Base-by-base conservation (phyloP, 345 rosid genomes). In the Ceriops tagal region DNA sequence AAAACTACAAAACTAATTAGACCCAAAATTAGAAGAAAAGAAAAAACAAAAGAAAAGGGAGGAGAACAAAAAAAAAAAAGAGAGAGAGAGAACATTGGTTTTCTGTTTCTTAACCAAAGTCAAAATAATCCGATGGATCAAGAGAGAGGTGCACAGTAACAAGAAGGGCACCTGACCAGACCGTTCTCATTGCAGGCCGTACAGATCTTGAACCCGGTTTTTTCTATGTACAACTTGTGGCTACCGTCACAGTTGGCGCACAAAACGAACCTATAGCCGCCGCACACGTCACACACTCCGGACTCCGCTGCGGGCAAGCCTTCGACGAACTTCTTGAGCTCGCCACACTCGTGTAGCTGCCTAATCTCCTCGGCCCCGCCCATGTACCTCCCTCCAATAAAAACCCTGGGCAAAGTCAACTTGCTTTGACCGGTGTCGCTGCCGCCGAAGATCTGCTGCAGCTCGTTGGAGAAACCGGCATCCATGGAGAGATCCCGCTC, bases 321-420 rank as follows among this genome's bases (percentile, higher is more conserved):
- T 65, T 87, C 87, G 19, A 91, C 77, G 4, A 88, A 55, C 77
- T 87, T 89, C 92, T 87, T 91, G 56, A 93, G 90, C 82, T 91
- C 96, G 2, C 98, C 97, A 5, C 81, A 59, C 85, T 91, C 98
- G 83, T 93, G 81, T 3, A 93, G 80, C 72, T 83, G 87, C 53
- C 65, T 66, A n/a, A 88, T 77, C 81, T 91, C 98, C 69, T 93
- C 92, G 1, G 89, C 97, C 8, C 98, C 97, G 5, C 96, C 98
- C 2, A 93, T 39, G 82, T 89, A 91, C 64, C 85, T 71, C 0
- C 98, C 97, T 6, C 92, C 95, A 51, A 93, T 88, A 62, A 91
- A 93, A 0, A 93, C 96, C 47, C 87, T 72, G 6, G 98, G 98
- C 61, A 93, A 58, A 65, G 83, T 75, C 78, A 72, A 65, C 78